Evolutionary conservation across 225 moss, liverwort and hornwort genomes (phyloP).

Genomic region (Takakia lepidozioides): DNA sequence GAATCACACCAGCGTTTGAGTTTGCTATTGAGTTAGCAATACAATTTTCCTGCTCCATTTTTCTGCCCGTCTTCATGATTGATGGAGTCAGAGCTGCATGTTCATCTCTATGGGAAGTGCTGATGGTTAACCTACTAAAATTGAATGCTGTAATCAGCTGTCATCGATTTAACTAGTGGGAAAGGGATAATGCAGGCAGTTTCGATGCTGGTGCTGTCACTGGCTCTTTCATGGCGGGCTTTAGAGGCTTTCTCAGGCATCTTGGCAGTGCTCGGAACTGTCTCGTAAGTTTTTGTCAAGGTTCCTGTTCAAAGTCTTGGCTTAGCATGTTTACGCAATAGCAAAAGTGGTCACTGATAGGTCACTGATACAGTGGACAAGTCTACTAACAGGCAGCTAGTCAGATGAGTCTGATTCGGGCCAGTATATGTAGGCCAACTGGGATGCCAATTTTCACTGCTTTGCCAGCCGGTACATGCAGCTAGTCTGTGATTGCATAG

Average conservation of each 20-base stretch:
- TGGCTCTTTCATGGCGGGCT: slow-evolving; percentile 85
- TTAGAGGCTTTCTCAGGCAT: slow-evolving; percentile 64
- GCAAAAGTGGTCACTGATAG: no score
- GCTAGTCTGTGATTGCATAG: no score
- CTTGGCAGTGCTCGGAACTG: slow-evolving; percentile 85
- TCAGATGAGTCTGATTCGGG: no score
- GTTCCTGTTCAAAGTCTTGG: no score
- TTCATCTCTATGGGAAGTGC: no score
- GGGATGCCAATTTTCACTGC: no score
- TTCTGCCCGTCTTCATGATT: background rate
- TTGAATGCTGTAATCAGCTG: background rate
- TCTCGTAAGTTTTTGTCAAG: slow-evolving; percentile 54
- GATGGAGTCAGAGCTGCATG: no score
- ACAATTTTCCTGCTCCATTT: background rate
- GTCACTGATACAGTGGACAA: no score
- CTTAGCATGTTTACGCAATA: no score
- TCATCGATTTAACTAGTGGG: background rate
- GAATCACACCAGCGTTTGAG: background rate
- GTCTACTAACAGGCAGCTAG: no score
- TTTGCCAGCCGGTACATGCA: no score
- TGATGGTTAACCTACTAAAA: background rate
- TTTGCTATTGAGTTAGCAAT: background rate
- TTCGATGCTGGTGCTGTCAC: slow-evolving; percentile 72
- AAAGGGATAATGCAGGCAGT: slow-evolving; percentile 40
- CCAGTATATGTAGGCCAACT: no score